Evolutionary conservation across 169 alveolate species (phyloP).

Genomic region (Plasmodium vinckei): DNA sequence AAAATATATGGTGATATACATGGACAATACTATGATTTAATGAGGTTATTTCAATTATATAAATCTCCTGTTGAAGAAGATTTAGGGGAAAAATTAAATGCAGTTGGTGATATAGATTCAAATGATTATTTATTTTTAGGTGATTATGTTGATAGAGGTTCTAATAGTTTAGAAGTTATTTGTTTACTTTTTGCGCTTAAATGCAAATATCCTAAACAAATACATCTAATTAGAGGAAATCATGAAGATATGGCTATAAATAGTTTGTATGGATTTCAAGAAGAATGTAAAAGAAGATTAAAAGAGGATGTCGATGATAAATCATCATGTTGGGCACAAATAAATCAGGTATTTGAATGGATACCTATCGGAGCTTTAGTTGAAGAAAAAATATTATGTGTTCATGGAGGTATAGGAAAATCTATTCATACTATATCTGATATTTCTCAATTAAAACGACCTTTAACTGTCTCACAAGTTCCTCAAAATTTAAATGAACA

Average conservation of each 20-base stretch:
- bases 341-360: conserved; percentile 97
- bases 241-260: conserved; percentile 99
- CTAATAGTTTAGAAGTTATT: conserved; percentile 92
- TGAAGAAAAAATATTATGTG: conserved; percentile 97
- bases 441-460: conserved; percentile 93
- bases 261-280: conserved; percentile 98
- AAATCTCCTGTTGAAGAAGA: conserved; percentile 91
- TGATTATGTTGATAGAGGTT: conserved; percentile 99
- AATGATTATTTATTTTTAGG: conserved; percentile 98
- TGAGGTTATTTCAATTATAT: conserved; percentile 94
- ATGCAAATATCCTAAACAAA: conserved; percentile 96
- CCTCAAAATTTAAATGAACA: conserved; percentile 90
- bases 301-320: conserved; percentile 97
- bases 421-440: conserved; percentile 91
- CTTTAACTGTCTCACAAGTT: conserved; percentile 96
- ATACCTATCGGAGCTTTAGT: conserved; percentile 99
- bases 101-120: conserved; percentile 97
- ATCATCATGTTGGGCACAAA: conserved; percentile 94
- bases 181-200: conserved; percentile 97
- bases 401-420: conserved; percentile 99
- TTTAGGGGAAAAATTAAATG: conserved; percentile 86
- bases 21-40: conserved; percentile 98
- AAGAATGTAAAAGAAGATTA: conserved; percentile 97
- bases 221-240: conserved; percentile 98
- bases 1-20: conserved; percentile 99